Evolutionary conservation across 192 early-diverging fungal species (phyloP).

Genomic region (Backusella psychrophila): DNA sequence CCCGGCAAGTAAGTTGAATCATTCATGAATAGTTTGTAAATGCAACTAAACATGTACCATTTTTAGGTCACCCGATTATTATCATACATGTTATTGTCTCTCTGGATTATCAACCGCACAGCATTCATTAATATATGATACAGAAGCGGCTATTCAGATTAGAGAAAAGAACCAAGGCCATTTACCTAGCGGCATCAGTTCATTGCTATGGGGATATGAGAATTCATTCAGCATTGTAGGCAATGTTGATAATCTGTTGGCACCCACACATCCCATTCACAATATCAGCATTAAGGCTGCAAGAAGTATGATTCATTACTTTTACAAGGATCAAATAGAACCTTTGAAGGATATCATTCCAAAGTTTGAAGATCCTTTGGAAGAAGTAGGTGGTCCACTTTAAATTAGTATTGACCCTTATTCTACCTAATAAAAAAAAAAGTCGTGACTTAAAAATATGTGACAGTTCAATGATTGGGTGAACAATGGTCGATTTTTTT

Average conservation of each 20-base stretch:
- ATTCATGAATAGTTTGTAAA: neutral
- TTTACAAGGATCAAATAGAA: conserved; percentile 38
- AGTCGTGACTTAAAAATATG: neutral
- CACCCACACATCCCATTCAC: conserved; percentile 70
- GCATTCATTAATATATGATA: conserved; percentile 58
- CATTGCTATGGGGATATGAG: conserved; percentile 38
- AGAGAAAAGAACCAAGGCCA: conserved; percentile 27
- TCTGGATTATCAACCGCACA: conserved; percentile 84
- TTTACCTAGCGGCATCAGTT: conserved; percentile 35
- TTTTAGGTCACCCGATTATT: conserved; percentile 71
- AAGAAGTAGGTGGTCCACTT: neutral
- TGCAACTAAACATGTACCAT: neutral
- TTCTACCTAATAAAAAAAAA: no score
- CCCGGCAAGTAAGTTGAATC: conserved; percentile 67
- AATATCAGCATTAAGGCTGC: conserved; percentile 58
- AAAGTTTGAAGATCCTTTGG: conserved; percentile 16
- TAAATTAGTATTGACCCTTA: neutral
- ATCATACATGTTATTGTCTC: conserved; percentile 94
- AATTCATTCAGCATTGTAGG: conserved; percentile 43
- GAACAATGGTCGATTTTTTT: neutral
- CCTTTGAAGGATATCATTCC: conserved; percentile 18
- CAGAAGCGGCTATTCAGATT: conserved; percentile 6
- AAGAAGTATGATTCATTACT: conserved; percentile 44
- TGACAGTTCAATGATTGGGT: neutral
- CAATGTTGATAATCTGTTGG: conserved; percentile 46